Base-by-base conservation (phyloP, 2,329 filamentous ascomycete genomes). In the Aspergillus sp. region DNA sequence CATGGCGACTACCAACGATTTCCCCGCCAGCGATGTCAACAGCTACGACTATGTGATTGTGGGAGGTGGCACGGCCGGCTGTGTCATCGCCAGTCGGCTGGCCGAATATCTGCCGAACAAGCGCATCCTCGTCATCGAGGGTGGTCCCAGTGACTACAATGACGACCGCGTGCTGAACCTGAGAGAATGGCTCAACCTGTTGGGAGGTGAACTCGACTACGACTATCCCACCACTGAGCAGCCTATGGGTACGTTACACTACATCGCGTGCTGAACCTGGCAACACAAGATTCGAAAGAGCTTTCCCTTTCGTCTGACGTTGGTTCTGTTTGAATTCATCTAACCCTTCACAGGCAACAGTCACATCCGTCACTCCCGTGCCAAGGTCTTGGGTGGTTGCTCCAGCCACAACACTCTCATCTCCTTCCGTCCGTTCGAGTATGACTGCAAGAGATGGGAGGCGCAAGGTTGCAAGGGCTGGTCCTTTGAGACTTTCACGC, bases 331-430 rank as follows among this genome's bases (percentile, higher is more conserved):
- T 24, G 26, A 4, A 30, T 8, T 17, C 13, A 22, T 33, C n/a
- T 45, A 26, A 33, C 32, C 7, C 26, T 14, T 11, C n/a, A n/a
- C 24, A 82, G 90, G 90, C 68, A 96, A 96, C 79, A 94, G 89
- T 51, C 82, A 90, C 76, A 95, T 96, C 76, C 86, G 90, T 59
- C 91, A 95, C 77, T 95, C 91, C 13, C 87, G 91, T 57, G 91
- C 91, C 58, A 95, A 95, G 79, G 90, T 96, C 36, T 82, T 96
- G 26, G 91, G 91, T 61, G 91, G 91, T 60, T 96, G 91, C 80
- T 95, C 90, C 42, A 93, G 88, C 54, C 91, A 95, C 81, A 96
- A 96, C 76, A 95, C 91, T 17, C 80, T 95, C 64, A 95, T 96
- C 72, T 94, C 89, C 16, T 95, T 95, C 82, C 84, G 90, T 22